Evolutionary conservation across 2,329 filamentous ascomycete genomes (phyloP).

Genomic region (Sordariomycetes sp.): DNA sequence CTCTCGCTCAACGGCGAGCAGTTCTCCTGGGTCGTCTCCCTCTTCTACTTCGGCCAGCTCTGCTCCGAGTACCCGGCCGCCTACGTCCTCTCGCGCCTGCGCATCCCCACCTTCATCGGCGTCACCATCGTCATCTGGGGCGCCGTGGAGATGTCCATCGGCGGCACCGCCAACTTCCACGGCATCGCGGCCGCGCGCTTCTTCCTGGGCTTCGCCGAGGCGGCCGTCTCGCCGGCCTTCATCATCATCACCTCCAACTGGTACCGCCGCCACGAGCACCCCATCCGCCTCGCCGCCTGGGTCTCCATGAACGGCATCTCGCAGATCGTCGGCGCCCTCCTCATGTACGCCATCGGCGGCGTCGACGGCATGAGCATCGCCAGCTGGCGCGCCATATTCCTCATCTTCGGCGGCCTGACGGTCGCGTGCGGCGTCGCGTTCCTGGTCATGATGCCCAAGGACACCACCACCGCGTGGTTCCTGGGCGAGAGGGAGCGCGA

Average conservation of each 20-base stretch:
- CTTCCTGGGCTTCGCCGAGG: slow-evolving; percentile 12
- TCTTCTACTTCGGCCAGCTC: slow-evolving; percentile 28
- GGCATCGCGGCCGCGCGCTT: slow-evolving; percentile 11
- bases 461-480: too few relatives aligned
- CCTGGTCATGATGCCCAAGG: too few relatives aligned
- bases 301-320: slow-evolving; percentile 15
- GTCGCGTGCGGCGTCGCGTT: too few relatives aligned
- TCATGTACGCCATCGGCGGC: slow-evolving; percentile 13
- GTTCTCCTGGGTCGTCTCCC: slow-evolving; percentile 26
- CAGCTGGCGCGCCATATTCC: slow-evolving; percentile 46
- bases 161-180: slow-evolving; percentile 1
- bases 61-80: slow-evolving; percentile 13
- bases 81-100: neutral
- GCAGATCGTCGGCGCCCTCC: slow-evolving; percentile 10
- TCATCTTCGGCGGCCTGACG: slow-evolving; percentile 47
- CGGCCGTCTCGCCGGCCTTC: slow-evolving; percentile 7
- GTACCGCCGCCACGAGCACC: slow-evolving; percentile 13
- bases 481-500: too few relatives aligned
- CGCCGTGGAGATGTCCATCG: neutral
- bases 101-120: neutral
- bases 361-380: too few relatives aligned
- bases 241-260: slow-evolving; percentile 9
- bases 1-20: slow-evolving; percentile 20
- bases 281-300: slow-evolving; percentile 7
- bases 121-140: neutral